These are phyloP conservation scores for Apiotrichum gracile DNA, from an alignment of 1,284 basidiomycete genomes.

Conservation along the genomic window DNA sequence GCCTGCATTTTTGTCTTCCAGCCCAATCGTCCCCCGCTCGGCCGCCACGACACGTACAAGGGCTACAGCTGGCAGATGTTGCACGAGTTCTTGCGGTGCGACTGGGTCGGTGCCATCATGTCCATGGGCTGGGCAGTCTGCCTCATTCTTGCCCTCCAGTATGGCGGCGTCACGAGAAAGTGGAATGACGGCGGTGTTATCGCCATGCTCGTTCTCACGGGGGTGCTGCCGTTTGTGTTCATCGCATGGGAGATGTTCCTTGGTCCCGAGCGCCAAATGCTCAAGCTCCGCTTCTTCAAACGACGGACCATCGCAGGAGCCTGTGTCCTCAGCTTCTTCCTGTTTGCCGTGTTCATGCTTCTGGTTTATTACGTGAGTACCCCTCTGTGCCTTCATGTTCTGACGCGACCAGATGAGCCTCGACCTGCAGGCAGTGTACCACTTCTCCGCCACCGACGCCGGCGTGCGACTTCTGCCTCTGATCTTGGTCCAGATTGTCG, in stretches of 20 bases:
- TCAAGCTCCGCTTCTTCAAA: conserved; percentile 43
- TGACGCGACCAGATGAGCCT: conserved; percentile 27
- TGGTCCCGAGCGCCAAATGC: conserved; percentile 42
- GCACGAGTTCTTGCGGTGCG: conserved; percentile 30
- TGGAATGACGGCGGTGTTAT: conserved; percentile 47
- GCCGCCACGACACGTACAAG: conserved; percentile 33
- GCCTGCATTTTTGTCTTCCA: conserved; percentile 30
- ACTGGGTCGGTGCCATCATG: conserved; percentile 41
- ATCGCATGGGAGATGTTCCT: conserved; percentile 42
- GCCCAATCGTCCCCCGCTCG: conserved; percentile 35
- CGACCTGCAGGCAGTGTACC: conserved; percentile 40
- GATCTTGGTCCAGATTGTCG: conserved; percentile 41
- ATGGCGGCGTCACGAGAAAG: conserved; percentile 40
- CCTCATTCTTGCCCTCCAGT: conserved; percentile 40
- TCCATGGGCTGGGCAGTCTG: conserved; percentile 35
- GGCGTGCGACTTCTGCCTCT: conserved; percentile 43
- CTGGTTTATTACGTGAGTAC: conserved; percentile 39
- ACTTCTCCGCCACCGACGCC: conserved; percentile 40
- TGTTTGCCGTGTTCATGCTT: conserved; percentile 43
- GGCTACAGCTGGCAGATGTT: conserved; percentile 37
- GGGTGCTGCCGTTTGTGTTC: conserved; percentile 38
- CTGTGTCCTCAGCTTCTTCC: conserved; percentile 7
- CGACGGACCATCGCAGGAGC: conserved; percentile 34
- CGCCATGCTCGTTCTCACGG: conserved; percentile 41
- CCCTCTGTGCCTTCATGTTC: conserved; percentile 24